Evolutionary conservation across 2,329 filamentous ascomycete genomes (phyloP).

Genomic region (Alternaria burnsii): DNA sequence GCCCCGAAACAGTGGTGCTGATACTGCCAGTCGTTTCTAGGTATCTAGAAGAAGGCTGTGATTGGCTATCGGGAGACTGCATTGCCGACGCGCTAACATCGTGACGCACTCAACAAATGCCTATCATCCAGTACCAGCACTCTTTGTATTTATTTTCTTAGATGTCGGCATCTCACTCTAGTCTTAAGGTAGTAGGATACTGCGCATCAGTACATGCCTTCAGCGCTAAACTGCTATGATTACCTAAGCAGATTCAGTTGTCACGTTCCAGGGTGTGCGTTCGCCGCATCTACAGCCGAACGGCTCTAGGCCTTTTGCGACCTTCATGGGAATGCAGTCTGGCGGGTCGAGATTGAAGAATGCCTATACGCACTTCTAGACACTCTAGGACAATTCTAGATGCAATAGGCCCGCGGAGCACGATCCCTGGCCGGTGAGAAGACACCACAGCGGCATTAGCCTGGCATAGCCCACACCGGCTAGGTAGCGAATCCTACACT

Average conservation of each 20-base stretch:
- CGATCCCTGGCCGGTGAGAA: background rate
- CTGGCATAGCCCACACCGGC: background rate
- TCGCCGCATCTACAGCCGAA: background rate
- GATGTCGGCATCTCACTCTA: background rate
- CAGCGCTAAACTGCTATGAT: background rate
- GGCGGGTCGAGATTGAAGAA: background rate
- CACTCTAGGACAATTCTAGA: background rate
- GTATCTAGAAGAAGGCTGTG: no score
- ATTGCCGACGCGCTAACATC: slow-evolving; percentile 4
- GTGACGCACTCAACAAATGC: background rate
- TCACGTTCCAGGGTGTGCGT: background rate
- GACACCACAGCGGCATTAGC: background rate
- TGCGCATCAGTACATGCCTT: background rate
- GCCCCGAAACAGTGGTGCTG: background rate
- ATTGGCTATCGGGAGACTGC: background rate
- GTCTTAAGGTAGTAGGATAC: background rate
- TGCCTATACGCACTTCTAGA: background rate
- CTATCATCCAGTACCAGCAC: background rate
- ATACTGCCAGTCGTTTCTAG: background rate
- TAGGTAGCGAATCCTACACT: background rate
- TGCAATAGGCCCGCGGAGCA: background rate
- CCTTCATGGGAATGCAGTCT: background rate
- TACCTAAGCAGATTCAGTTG: background rate
- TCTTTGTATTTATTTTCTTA: background rate
- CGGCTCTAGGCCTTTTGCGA: background rate